Percentiles rank a stretch among this genome's conserved stretches.
These are phyloP conservation scores for Annona cherimola DNA, from an alignment of 164 flowering plant genomes.

Conservation along the genomic window DNA sequence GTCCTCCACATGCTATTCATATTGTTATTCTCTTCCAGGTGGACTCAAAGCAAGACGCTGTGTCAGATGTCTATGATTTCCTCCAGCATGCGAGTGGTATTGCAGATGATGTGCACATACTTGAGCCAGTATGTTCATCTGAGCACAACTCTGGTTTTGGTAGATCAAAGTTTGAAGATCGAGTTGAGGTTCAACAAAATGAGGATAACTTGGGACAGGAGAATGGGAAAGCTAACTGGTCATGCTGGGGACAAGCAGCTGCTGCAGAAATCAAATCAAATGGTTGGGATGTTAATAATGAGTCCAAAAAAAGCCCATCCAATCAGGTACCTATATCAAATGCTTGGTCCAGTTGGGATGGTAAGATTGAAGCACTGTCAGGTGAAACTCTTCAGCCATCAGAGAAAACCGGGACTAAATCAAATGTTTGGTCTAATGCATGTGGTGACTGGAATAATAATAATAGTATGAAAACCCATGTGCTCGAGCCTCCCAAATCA, in stretches of 20 bases:
- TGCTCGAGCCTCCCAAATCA: too few relatives aligned
- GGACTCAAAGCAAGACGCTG: slow-evolving; percentile 10
- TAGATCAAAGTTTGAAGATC: slow-evolving; percentile 63
- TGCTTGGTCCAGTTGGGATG: slow-evolving; percentile 28
- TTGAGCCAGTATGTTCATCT: slow-evolving; percentile 49
- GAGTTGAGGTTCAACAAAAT: slow-evolving; percentile 16
- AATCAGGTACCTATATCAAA: neutral
- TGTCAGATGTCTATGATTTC: slow-evolving; percentile 59
- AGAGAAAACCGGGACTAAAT: neutral
- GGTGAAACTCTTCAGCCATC: neutral
- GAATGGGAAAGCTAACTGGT: slow-evolving; percentile 6
- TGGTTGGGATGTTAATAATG: neutral
- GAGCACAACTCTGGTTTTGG: slow-evolving; percentile 31
- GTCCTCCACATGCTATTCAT: neutral
- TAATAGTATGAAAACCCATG: too few relatives aligned
- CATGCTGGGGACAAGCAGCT: slow-evolving; percentile 6
- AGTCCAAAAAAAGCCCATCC: slow-evolving; percentile 2
- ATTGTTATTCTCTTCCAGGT: neutral
- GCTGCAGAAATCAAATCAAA: slow-evolving; percentile 5
- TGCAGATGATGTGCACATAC: slow-evolving; percentile 24
- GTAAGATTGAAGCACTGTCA: slow-evolving; percentile 7
- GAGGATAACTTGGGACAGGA: slow-evolving; percentile 7
- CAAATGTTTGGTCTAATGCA: neutral
- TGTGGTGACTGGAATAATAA: neutral
- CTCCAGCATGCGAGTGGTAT: slow-evolving; percentile 57